Conservation (phyloP, 441 rosid genomes). For the Manihot esculenta region DNA sequence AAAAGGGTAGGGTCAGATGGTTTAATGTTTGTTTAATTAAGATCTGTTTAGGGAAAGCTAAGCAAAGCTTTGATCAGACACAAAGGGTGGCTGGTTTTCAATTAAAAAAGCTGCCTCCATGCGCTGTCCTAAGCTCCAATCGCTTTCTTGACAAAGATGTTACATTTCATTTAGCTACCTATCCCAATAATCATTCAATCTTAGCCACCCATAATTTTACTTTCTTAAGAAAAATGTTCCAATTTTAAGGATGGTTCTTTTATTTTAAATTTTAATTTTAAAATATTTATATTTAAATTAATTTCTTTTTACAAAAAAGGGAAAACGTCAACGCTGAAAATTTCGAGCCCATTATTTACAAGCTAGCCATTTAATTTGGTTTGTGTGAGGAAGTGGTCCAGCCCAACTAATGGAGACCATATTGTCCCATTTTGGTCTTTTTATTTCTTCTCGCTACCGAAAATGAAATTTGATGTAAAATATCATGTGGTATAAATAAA, state of each 20-base stretch:
- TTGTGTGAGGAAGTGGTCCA: slow-evolving; percentile 24
- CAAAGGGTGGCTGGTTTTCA: neutral
- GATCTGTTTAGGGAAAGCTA: slow-evolving; percentile 1
- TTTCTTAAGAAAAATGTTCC: too few species aligned
- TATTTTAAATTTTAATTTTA: too few species aligned
- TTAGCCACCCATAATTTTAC: neutral
- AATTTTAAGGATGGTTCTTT: too few species aligned
- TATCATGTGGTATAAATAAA: too few species aligned
- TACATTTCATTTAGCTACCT: neutral
- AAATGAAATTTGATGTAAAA: too few species aligned
- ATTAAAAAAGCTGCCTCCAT: slow-evolving; percentile 2
- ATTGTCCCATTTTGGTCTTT: neutral
- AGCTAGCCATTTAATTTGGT: neutral
- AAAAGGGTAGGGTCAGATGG: too few species aligned
- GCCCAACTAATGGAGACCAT: slow-evolving; percentile 10
- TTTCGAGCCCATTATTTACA: slow-evolving; percentile 11
- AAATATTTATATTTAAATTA: too few species aligned
- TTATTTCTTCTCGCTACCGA: neutral
- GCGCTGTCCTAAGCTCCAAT: slow-evolving; percentile 12
- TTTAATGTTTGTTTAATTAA: neutral
- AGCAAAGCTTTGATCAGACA: neutral
- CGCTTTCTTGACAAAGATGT: slow-evolving; percentile 10
- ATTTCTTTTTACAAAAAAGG: too few species aligned
- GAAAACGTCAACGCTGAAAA: neutral
- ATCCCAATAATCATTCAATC: neutral